Evolutionary conservation across 2,329 filamentous ascomycete species (phyloP).

Genomic region (Aspergillus awamori): DNA sequence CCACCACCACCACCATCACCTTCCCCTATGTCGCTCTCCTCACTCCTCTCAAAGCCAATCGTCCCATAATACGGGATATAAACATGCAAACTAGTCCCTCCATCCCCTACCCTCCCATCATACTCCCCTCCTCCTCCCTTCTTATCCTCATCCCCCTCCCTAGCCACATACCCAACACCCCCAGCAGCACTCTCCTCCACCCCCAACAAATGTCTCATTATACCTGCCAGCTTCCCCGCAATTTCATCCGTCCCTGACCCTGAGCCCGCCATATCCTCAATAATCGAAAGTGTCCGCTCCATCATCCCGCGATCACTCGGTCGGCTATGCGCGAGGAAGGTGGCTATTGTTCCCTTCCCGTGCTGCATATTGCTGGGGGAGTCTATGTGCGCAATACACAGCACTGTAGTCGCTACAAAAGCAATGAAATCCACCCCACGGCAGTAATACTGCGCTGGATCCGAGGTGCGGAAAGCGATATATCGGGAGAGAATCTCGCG

Average conservation of each 20-base stretch:
- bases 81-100: background rate
- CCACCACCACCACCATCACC: no score
- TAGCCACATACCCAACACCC: conserved; percentile 17
- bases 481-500: conserved; percentile 56
- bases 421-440: conserved; percentile 58
- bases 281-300: conserved; percentile 40
- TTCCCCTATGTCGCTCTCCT: no score
- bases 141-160: background rate
- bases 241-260: background rate
- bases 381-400: conserved; percentile 55
- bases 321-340: conserved; percentile 5
- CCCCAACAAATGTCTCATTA: conserved; percentile 42
- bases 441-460: conserved; percentile 44
- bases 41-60: conserved; percentile 8
- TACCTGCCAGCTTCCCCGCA: background rate
- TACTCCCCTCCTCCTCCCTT: conserved; percentile 1
- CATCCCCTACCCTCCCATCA: background rate
- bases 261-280: conserved; percentile 23
- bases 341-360: background rate
- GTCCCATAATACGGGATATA: conserved; percentile 15
- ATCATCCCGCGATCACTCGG: conserved; percentile 46
- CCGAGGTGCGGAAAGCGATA: conserved; percentile 49
- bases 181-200: conserved; percentile 43
- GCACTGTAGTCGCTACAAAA: conserved; percentile 42
- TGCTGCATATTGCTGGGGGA: conserved; percentile 23